Conservation (phyloP, 164 flowering plant species). For the Vitis rupestris region DNA sequence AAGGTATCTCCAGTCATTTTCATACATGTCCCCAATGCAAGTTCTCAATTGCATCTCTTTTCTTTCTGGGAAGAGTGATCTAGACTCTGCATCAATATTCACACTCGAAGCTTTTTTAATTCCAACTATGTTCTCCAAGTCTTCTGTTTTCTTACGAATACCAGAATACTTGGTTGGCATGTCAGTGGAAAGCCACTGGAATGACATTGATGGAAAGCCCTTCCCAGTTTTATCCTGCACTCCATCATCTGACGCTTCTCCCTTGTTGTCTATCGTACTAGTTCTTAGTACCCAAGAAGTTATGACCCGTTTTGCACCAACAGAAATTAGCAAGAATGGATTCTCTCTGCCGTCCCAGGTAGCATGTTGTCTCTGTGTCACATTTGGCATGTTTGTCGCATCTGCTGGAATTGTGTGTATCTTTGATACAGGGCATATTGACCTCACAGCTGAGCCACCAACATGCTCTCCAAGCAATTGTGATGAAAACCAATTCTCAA, state of each 20-base stretch:
- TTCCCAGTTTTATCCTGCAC: slow-evolving; percentile 16
- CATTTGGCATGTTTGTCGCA: slow-evolving; percentile 15
- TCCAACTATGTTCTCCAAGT: slow-evolving; percentile 11
- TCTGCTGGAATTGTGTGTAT: slow-evolving; percentile 30
- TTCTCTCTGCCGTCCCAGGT: slow-evolving; percentile 32
- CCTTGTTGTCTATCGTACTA: slow-evolving; percentile 26
- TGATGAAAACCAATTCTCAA: slow-evolving; percentile 62
- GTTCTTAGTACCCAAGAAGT: slow-evolving; percentile 78
- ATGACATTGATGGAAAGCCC: slow-evolving; percentile 50
- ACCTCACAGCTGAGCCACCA: slow-evolving; percentile 97
- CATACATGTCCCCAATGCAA: slow-evolving; percentile 35
- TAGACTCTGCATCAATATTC: slow-evolving; percentile 13
- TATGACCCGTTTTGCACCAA: slow-evolving; percentile 91
- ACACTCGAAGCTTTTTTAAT: slow-evolving; percentile 17
- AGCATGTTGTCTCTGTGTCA: slow-evolving; percentile 5
- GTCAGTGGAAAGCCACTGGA: slow-evolving; percentile 96
- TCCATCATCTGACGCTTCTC: slow-evolving; percentile 14
- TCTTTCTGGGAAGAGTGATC: slow-evolving; percentile 12
- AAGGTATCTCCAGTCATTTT: slow-evolving; percentile 96
- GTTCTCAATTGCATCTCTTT: slow-evolving; percentile 22
- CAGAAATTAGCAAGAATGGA: slow-evolving; percentile 74
- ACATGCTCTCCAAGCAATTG: slow-evolving; percentile 96
- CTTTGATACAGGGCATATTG: slow-evolving; percentile 72
- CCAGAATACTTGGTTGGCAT: slow-evolving; percentile 68
- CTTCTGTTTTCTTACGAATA: slow-evolving; percentile 25